A percentile compares a stretch with the other conserved stretches of the same genome.
Evolutionary conservation across 768 basidiomycete species (phyloP).

Genomic region (Megacollybia marginata): DNA sequence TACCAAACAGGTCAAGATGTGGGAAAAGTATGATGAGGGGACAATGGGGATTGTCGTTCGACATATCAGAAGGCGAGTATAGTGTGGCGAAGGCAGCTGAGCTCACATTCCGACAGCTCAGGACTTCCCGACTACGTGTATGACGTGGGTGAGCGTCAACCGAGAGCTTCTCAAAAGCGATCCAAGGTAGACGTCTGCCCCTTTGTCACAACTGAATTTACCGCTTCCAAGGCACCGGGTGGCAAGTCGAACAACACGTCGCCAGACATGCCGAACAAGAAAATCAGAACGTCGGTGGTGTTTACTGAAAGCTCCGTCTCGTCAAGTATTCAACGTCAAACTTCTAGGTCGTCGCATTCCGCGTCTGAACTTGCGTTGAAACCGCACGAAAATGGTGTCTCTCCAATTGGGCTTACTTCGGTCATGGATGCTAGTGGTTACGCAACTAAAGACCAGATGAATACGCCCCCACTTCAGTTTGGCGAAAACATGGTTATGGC

Average conservation of each 20-base stretch:
- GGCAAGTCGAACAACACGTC: constrained; percentile 55
- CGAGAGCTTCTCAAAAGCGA: constrained; percentile 65
- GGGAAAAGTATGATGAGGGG: constrained; percentile 90
- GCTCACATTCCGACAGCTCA: constrained; percentile 35
- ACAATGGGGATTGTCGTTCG: constrained; percentile 93
- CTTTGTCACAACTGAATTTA: not conserved
- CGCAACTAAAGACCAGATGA: constrained; percentile 38
- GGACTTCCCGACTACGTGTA: constrained; percentile 77
- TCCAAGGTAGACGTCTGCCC: constrained; percentile 44
- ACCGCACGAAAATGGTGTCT: constrained; percentile 31
- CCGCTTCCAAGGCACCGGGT: constrained; percentile 36
- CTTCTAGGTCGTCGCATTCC: constrained; percentile 39
- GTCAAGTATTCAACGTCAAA: too few relatives aligned
- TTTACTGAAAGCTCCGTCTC: constrained; percentile 8
- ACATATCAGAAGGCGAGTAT: constrained; percentile 78
- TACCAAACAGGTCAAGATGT: constrained; percentile 85
- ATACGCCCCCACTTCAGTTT: constrained; percentile 53
- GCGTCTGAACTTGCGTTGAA: constrained; percentile 30
- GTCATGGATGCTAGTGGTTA: constrained; percentile 27
- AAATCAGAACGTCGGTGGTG: constrained; percentile 58
- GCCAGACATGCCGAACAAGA: constrained; percentile 73
- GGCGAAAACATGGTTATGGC: constrained; percentile 54
- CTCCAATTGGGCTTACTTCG: constrained; percentile 22
- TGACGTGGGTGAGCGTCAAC: constrained; percentile 73
- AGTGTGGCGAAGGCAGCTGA: not conserved